Base-by-base conservation (phyloP, 306 rosid species). In the Vachellia collinsii region DNA sequence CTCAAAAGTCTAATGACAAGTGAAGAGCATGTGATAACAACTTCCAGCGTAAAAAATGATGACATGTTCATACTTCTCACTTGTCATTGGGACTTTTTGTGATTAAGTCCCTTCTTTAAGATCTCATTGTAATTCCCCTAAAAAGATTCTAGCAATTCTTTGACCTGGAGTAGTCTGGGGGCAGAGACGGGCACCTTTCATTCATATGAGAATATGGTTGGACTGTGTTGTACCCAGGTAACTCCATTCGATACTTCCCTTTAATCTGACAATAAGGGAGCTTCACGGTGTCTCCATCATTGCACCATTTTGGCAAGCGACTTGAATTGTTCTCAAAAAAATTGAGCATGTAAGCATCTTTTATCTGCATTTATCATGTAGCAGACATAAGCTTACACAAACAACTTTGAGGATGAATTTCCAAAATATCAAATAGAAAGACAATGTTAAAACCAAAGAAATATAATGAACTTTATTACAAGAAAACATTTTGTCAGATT, bases 301-400 rank as follows among this genome's bases (percentile, higher is more conserved):
- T 89, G 91, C 99, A 96, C 99, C 99, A 96, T 73, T 85, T 86
- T 0, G 99, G 99, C 82, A 92, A 87, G 72, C 90, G 97, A 83
- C 94, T 90, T 19, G 91, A 87, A 86, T 96, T 86, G 77, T 84
- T 88, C 87, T 96, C 97, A 19, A 87, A 96, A 82, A 93, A 87
- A 19, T 96, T 96, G 81, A 96, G 97, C 72, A 70, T 81, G 86
- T 96, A 96, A 74, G 99, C 99, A 83, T 96, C 98, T 83, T 88
- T 96, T 72, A 96, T 92, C 99, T 96, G 92, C 91, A 89, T 79
- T 73, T 42, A 80, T 56, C 63, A 56, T 7, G 1, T 74, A 44
- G 77, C 66, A 82, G 44, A 58, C 62, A 44, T 64, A 54, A 80
- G 43, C 11, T 67, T 80, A 10, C 19, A 68, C 6, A 68, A 16